Evolutionary conservation across 331 rosid genomes (phyloP).

Genomic region (Quercus tomentella): DNA sequence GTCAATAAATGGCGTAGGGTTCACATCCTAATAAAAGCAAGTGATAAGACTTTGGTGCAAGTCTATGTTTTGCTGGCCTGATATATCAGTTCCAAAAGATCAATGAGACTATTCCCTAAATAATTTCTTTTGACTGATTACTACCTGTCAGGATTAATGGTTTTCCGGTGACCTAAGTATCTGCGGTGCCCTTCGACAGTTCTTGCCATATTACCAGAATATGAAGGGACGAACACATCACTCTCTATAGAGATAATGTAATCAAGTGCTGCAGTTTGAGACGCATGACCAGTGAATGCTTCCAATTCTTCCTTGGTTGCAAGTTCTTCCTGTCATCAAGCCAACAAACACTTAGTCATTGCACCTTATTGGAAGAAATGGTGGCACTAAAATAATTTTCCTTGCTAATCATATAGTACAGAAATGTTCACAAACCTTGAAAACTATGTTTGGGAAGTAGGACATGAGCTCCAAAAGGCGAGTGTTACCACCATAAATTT

Average conservation of each 20-base stretch:
- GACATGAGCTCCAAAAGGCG: slow-evolving; percentile 75
- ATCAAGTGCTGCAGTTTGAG: slow-evolving; percentile 92
- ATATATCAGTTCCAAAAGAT: neutral
- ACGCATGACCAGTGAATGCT: slow-evolving; percentile 75
- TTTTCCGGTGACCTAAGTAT: slow-evolving; percentile 83
- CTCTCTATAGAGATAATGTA: slow-evolving; percentile 87
- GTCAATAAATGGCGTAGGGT: neutral
- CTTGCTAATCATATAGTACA: neutral
- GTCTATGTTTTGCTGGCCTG: slow-evolving; percentile 9
- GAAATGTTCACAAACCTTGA: slow-evolving; percentile 50
- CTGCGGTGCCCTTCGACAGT: slow-evolving; percentile 97
- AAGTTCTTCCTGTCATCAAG: slow-evolving; percentile 73
- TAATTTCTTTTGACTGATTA: slow-evolving; percentile 15
- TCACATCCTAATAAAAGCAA: slow-evolving; percentile 6
- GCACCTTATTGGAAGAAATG: slow-evolving; percentile 18
- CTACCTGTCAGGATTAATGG: slow-evolving; percentile 85
- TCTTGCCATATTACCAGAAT: slow-evolving; percentile 95
- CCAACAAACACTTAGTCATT: slow-evolving; percentile 11
- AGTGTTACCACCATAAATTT: slow-evolving; percentile 77
- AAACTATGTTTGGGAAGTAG: slow-evolving; percentile 69
- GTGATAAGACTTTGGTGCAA: neutral
- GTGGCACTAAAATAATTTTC: slow-evolving; percentile 17
- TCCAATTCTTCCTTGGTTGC: slow-evolving; percentile 71
- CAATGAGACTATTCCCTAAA: neutral
- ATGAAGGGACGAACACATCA: slow-evolving; percentile 80